phyloP scores from a whole-genome alignment of 768 basidiomycete genomes.

The Mycena epipterygia region DNA sequence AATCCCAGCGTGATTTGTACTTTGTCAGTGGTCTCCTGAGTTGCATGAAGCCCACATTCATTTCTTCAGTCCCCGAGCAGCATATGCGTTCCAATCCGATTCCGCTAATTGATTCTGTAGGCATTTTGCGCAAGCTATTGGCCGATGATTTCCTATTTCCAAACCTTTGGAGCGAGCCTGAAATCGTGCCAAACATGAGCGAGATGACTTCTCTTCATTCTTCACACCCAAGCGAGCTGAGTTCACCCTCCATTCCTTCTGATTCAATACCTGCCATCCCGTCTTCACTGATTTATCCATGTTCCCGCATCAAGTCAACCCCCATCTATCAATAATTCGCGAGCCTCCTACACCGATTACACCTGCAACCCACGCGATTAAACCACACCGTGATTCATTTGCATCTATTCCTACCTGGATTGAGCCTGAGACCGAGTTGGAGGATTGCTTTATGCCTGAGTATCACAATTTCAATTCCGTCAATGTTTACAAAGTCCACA shows the following conservation, averaged over 20 bases:
- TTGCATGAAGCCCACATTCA: neutral
- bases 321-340: neutral
- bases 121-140: neutral
- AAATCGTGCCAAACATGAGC: neutral
- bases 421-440: no score
- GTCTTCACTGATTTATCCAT: neutral
- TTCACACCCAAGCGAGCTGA: neutral
- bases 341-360: neutral
- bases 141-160: neutral
- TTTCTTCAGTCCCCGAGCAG: neutral
- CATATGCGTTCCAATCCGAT: neutral
- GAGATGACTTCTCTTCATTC: neutral
- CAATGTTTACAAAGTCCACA: neutral
- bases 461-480: neutral
- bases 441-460: no score
- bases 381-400: no score
- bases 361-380: neutral
- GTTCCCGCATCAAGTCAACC: neutral
- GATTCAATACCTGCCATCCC: neutral
- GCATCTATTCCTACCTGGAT: no score
- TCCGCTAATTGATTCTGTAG: neutral
- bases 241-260: neutral
- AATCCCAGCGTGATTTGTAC: neutral
- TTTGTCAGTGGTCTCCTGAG: neutral
- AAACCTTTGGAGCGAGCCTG: neutral